These are phyloP conservation scores for Trichoderma sp. DNA, from an alignment of 2,329 filamentous ascomycete genomes.

Conservation along the genomic window DNA sequence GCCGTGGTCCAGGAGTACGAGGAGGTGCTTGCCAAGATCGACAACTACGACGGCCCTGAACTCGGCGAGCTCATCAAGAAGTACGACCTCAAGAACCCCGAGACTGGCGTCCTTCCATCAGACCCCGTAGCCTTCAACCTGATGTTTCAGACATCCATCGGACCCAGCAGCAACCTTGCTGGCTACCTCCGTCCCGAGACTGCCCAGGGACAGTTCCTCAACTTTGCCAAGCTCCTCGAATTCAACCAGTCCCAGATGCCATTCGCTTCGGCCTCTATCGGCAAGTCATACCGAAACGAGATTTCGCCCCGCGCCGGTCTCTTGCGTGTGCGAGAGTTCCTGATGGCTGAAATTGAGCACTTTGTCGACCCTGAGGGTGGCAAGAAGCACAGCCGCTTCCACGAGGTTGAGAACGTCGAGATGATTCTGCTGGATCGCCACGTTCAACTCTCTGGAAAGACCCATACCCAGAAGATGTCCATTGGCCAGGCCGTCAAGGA, in stretches of 20 bases:
- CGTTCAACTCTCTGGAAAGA: slow-evolving; percentile 85
- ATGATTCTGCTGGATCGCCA: slow-evolving; percentile 81
- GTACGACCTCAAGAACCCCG: slow-evolving; percentile 87
- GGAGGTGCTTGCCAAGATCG: slow-evolving; percentile 86
- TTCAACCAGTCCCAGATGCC: slow-evolving; percentile 96
- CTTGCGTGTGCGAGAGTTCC: slow-evolving; percentile 90
- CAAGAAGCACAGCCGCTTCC: slow-evolving; percentile 91
- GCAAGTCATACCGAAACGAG: slow-evolving; percentile 97
- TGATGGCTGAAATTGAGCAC: slow-evolving; percentile 99
- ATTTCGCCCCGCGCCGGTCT: slow-evolving; percentile 92
- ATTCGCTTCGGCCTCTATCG: slow-evolving; percentile 94
- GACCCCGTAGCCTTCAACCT: slow-evolving; percentile 93
- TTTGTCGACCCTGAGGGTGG: slow-evolving; percentile 92
- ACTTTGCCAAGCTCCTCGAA: slow-evolving; percentile 93
- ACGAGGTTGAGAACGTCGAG: slow-evolving; percentile 80
- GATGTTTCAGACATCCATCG: slow-evolving; percentile 97
- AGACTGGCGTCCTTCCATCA: slow-evolving; percentile 72
- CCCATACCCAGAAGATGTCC: slow-evolving; percentile 68
- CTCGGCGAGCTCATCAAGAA: slow-evolving; percentile 87
- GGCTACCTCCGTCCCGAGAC: slow-evolving; percentile 93
- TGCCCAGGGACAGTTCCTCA: slow-evolving; percentile 96
- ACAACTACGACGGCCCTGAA: slow-evolving; percentile 88
- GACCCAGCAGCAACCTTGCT: slow-evolving; percentile 82
- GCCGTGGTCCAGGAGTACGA: slow-evolving; percentile 86
- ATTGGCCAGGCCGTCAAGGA: slow-evolving; percentile 85